Base-by-base conservation (phyloP, 2,329 filamentous ascomycete genomes). In the Ophiocordyceps camponoti-rufipedis region DNA sequence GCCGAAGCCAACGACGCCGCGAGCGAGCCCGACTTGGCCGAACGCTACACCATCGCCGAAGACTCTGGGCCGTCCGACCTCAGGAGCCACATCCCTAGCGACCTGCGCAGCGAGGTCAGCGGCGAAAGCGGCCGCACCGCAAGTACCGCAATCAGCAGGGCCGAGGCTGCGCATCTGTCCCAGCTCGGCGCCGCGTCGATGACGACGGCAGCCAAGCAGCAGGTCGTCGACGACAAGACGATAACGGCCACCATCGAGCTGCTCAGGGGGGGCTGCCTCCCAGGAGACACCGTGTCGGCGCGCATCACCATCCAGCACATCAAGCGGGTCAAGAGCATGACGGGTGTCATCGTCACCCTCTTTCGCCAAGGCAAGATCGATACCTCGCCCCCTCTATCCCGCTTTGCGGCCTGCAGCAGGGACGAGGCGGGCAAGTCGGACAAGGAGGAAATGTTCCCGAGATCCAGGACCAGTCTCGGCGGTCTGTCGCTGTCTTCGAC, bases 311-410 rank as follows among this genome's bases (percentile, higher is more conserved):
- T 98, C 48, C 82, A 86, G 51, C 91, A 96, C 58, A 89, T 82
- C 48, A 94, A 93, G 60, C 75, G 80, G 47, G 77, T 96, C 56
- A 86, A 89, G 65, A 96, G 87, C 58, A 72, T 94, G 64, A 84
- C 89, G 53, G 89, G 91, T 8, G 82, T 96, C 43, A 91, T 96
- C 49, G 78, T 94, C 42, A 96, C 91, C 2, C 68, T 98, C 9
- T 95, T 93, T 59, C 78, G 91, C 41, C 85, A 94, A 60, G 87
- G 87, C 23, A 79, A 86, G 48, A 89, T 96, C 42, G 89, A 98
- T 58, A 83, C 87, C 55, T 66, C 75, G 7, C 78, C 78, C 5
- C 66, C 71, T 5, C 55, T 66, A 12, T 67, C 67, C 6, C 57
- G 72, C 8, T 75, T 77, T 48, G 61, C 64, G 44, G 62, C 64